Evolutionary conservation across 805 yeast species (phyloP).

Genomic region (Starmerella vitae): DNA sequence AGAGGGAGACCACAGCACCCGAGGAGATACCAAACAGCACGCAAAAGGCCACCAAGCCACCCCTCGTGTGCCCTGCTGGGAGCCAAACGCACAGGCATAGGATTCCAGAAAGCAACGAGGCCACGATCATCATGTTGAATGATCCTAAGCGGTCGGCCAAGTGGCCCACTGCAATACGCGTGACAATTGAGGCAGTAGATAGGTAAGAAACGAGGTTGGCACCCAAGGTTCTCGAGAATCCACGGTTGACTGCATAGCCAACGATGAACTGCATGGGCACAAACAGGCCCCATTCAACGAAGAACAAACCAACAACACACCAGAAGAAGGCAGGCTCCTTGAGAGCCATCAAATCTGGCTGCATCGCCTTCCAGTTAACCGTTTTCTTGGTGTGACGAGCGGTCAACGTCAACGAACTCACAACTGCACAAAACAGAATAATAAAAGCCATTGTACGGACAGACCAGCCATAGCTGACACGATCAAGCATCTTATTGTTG

Average conservation of each 20-base stretch:
- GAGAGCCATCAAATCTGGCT: constrained; percentile 25
- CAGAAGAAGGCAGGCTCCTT: constrained; percentile 23
- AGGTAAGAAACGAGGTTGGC: constrained; percentile 36
- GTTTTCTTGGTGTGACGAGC: constrained; percentile 25
- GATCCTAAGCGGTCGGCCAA: constrained; percentile 43
- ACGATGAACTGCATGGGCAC: constrained; percentile 42
- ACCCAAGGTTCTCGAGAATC: constrained; percentile 25
- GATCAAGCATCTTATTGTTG: constrained; percentile 33
- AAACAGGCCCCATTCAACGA: constrained; percentile 40
- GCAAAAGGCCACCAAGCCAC: constrained; percentile 44
- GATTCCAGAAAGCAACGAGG: constrained; percentile 36
- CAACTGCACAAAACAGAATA: constrained; percentile 19
- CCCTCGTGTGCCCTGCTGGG: constrained; percentile 33
- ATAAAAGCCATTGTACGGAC: constrained; percentile 36
- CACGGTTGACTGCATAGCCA: constrained; percentile 42
- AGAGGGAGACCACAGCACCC: constrained; percentile 48
- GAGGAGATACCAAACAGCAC: constrained; percentile 31
- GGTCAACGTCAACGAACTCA: constrained; percentile 29
- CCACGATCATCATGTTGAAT: constrained; percentile 41
- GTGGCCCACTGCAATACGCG: constrained; percentile 43
- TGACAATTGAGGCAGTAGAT: constrained; percentile 38
- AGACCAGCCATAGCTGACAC: constrained; percentile 50
- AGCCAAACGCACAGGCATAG: constrained; percentile 48
- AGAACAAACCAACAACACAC: constrained; percentile 25
- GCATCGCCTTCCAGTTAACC: constrained; percentile 17